Conservation (phyloP, 495 filamentous ascomycete genomes). For the Penicillium alfredii region DNA sequence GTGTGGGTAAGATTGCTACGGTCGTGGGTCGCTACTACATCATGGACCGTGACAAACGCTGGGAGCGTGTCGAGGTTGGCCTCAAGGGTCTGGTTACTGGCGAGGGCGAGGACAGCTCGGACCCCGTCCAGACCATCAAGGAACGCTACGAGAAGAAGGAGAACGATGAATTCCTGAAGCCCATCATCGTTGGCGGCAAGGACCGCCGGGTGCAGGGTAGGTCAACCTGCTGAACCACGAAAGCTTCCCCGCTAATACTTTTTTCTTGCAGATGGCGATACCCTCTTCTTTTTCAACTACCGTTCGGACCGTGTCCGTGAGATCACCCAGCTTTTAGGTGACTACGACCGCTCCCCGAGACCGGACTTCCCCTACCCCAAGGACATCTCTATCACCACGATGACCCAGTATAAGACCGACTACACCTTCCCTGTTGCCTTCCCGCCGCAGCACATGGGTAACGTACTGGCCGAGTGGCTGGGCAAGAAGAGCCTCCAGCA, state of each 20-base stretch:
- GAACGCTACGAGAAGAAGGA: conserved; percentile 81
- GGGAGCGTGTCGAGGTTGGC: conserved; percentile 88
- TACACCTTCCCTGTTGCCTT: conserved; percentile 93
- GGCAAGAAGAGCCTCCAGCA: conserved; percentile 81
- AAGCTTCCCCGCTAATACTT: background rate
- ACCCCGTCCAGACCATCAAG: conserved; percentile 81
- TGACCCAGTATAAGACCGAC: conserved; percentile 97
- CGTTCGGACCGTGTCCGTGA: conserved; percentile 96
- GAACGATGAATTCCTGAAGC: conserved; percentile 97
- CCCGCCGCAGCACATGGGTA: conserved; percentile 89
- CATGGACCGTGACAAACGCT: conserved; percentile 99
- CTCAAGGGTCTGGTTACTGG: conserved; percentile 79
- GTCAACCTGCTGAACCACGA: conserved; percentile 13
- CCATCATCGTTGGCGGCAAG: conserved; percentile 87
- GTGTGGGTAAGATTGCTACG: conserved; percentile 82
- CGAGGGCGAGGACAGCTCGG: conserved; percentile 76
- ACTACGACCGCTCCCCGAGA: conserved; percentile 79
- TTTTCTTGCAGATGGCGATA: conserved; percentile 64
- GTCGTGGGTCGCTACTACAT: conserved; percentile 94
- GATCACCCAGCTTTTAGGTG: conserved; percentile 89
- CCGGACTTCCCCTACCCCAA: conserved; percentile 95
- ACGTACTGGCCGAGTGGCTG: conserved; percentile 94
- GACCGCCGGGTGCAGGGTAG: conserved; percentile 76
- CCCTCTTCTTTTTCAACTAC: conserved; percentile 99
- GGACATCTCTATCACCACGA: conserved; percentile 84